A percentile compares a stretch with the other conserved stretches of the same genome.
Conservation (phyloP, 2,329 filamentous ascomycete species). For the Sporothrix protearum region DNA sequence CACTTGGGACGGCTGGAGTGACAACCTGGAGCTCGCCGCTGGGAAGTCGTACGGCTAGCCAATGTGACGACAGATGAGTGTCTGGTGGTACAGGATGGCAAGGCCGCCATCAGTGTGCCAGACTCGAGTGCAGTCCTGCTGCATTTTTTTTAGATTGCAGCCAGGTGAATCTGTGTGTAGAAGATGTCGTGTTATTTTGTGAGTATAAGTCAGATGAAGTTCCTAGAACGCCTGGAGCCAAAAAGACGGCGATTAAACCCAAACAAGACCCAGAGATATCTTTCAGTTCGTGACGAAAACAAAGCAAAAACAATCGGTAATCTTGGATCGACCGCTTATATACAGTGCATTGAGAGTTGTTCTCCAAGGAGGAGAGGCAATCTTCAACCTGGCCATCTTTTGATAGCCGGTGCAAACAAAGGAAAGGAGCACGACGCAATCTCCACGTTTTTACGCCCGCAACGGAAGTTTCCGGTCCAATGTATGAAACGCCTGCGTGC, state of each 20-base stretch:
- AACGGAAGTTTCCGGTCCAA: conserved; percentile 57
- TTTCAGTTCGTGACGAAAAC: not conserved
- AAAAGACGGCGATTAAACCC: not conserved
- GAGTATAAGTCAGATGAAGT: no score
- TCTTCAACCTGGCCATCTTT: not conserved
- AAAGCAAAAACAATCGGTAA: not conserved
- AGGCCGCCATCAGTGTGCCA: conserved; percentile 35
- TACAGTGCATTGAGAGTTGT: not conserved
- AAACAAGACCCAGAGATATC: not conserved
- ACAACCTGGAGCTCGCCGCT: conserved; percentile 55
- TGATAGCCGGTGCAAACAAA: not conserved
- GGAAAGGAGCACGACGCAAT: not conserved
- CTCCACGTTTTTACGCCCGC: conserved; percentile 32
- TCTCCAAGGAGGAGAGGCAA: no score
- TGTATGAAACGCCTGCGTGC: conserved; percentile 54
- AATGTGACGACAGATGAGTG: conserved; percentile 51
- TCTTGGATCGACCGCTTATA: conserved; percentile 2
- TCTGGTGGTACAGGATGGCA: conserved; percentile 31
- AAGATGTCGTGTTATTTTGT: not conserved
- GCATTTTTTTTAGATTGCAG: conserved; percentile 5
- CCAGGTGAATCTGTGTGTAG: not conserved
- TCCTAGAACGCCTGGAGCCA: not conserved
- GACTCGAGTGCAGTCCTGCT: conserved; percentile 44
- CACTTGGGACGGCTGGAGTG: conserved; percentile 59
- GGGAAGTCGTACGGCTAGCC: conserved; percentile 51